Percentiles rank a stretch among this genome's conserved stretches.
These are phyloP conservation scores for Epithele typhae DNA, from an alignment of 768 basidiomycete genomes.

Conservation along the genomic window DNA sequence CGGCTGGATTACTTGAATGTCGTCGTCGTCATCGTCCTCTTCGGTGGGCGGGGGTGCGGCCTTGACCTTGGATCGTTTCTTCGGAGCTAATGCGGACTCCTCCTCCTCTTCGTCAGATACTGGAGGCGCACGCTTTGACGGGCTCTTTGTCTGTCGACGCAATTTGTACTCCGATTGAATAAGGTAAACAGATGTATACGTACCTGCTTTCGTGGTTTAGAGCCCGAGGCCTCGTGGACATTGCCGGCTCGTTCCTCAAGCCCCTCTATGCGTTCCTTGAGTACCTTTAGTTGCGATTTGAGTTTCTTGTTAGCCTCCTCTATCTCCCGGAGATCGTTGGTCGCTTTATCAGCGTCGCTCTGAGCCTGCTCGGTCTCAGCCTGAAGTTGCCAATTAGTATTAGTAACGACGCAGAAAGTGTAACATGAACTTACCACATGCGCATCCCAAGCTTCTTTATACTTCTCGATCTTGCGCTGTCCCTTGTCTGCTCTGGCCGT, in stretches of 20 bases:
- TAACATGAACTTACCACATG: neutral
- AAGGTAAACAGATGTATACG: no score
- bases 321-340: constrained; percentile 18
- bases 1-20: constrained; percentile 26
- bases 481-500: constrained; percentile 32
- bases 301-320: constrained; percentile 43
- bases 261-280: constrained; percentile 14
- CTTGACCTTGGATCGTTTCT: constrained; percentile 3
- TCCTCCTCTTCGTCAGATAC: constrained; percentile 19
- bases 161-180: no score
- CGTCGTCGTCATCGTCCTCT: constrained; percentile 23
- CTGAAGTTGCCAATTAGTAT: constrained; percentile 9
- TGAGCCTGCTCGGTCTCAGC: constrained; percentile 40
- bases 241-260: neutral
- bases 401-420: no score
- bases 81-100: constrained; percentile 14
- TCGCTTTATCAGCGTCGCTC: constrained; percentile 27
- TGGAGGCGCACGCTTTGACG: no score
- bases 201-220: no score
- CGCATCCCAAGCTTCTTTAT: constrained; percentile 14
- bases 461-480: constrained; percentile 23
- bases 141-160: no score
- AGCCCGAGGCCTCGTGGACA: no score
- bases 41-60: neutral
- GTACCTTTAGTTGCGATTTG: constrained; percentile 38